Percentiles rank a stretch among this genome's conserved stretches.
These are phyloP conservation scores for Erysimum cheiranthoides DNA, from an alignment of 345 rosid genomes.

Conservation along the genomic window DNA sequence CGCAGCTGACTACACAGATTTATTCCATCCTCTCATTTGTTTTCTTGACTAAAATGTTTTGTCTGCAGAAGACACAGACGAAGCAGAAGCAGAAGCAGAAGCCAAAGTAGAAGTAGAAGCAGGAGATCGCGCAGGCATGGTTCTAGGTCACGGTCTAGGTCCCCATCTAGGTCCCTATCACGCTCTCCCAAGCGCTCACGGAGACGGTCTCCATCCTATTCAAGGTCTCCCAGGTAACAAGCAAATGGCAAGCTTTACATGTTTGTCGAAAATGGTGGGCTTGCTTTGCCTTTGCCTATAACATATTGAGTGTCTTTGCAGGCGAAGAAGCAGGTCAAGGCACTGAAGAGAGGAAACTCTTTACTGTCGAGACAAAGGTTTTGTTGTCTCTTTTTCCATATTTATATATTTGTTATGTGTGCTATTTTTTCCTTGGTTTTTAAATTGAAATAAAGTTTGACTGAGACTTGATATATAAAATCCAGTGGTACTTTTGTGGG, in stretches of 20 bases:
- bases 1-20: slow-evolving; percentile 2
- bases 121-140: slow-evolving; percentile 64
- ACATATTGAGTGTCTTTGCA: slow-evolving; percentile 40
- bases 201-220: slow-evolving; percentile 50
- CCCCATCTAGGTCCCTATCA: slow-evolving; percentile 53
- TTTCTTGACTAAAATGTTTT: slow-evolving; percentile 9
- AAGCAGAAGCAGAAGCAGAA: slow-evolving; percentile 75
- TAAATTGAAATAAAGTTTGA: slow-evolving; percentile 15
- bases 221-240: slow-evolving; percentile 79
- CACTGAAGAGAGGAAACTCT: slow-evolving; percentile 43
- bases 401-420: slow-evolving; percentile 7
- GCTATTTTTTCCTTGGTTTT: not conserved
- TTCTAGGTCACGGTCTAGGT: slow-evolving; percentile 54
- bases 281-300: not conserved
- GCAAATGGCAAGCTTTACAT: slow-evolving; percentile 17
- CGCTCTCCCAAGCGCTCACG: slow-evolving; percentile 50
- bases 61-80: slow-evolving; percentile 56
- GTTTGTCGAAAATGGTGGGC: not conserved
- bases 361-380: slow-evolving; percentile 3
- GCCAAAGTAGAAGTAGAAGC: slow-evolving; percentile 40
- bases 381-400: slow-evolving; percentile 6
- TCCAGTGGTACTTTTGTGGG: not conserved
- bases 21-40: slow-evolving; percentile 18
- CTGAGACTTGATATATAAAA: not conserved
- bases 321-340: slow-evolving; percentile 77